Evolutionary conservation across 2,329 filamentous ascomycete genomes (phyloP), one percentile per base, ranked within the genome.

Genomic region (Xylariaceae sp.): DNA sequence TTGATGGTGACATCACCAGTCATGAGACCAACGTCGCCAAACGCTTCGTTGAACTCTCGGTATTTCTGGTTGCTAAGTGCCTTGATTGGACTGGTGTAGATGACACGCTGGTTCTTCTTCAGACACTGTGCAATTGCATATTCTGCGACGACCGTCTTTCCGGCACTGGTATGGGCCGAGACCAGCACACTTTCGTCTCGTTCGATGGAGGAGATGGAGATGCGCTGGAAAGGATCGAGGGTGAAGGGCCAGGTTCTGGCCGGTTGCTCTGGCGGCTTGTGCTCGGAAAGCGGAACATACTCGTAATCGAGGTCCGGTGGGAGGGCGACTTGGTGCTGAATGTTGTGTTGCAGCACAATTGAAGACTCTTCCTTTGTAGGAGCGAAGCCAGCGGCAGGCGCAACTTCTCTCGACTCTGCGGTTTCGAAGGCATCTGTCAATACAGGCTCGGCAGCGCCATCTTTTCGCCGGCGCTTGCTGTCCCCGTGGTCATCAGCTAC

Each of bases 1-100:
- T 98, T 98, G 65, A 98, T 98, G 16, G 92, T 98, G 48, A 97
- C 90, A 75, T 98, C 92, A 57, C 92, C 92, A 4, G 92, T 98
- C 90, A 98, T 97, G 46, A 98, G 73, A 42, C 92, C 92, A 36
- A 96, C 90, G 59, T 98, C 92, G 43, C 89, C 90, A 67, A 98
- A 98, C 43, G 95, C 87, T 29, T 85, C 87, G 52, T 85, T 82
- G 63, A 98, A 98, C 60, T 98, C 92, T 70, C 92, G 77, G 63
- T 94, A 98, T 62, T 98, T 98, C 60, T 98, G 92, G 66, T 98
- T 98, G 65, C 89, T 97, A 54, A 98, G 71, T 9, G 92, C 92
- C 68, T 98, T 98, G 73, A 98, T 98, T 1, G 92, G 92, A 74
- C 89, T 96, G 7, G 92, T 98, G 67, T 98, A 98, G 62, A 98